Percentiles rank a stretch among this genome's conserved stretches.
Evolutionary conservation across 2,329 filamentous ascomycete genomes (phyloP).

Genomic region (Nemania sp.): DNA sequence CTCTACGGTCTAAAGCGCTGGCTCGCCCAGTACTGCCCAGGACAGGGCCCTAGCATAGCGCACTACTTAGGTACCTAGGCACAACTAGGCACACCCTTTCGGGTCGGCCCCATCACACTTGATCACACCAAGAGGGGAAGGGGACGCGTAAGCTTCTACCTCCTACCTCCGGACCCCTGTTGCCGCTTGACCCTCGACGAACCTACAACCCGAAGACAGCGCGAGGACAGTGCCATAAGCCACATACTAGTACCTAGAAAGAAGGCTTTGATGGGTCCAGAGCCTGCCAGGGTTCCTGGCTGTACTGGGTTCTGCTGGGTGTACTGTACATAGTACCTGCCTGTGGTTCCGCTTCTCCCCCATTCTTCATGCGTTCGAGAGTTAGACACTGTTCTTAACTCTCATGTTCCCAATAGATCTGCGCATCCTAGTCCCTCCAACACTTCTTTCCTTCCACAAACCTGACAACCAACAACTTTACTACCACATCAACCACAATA

Average conservation of each 20-base stretch:
- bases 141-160: constrained; percentile 54
- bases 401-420: constrained; percentile 3
- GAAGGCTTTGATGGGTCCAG: constrained; percentile 2
- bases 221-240: constrained; percentile 39
- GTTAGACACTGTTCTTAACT: constrained; percentile 9
- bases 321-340: constrained; percentile 1
- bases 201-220: constrained; percentile 28
- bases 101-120: constrained; percentile 28
- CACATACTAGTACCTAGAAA: constrained; percentile 38
- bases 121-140: constrained; percentile 42
- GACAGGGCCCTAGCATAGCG: too few species aligned
- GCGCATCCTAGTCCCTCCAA: neutral
- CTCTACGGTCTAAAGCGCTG: neutral
- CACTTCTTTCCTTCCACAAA: constrained; percentile 16
- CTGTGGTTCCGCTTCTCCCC: neutral
- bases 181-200: constrained; percentile 35
- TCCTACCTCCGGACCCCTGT: constrained; percentile 42
- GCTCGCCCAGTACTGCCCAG: neutral
- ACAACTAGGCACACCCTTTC: constrained; percentile 6
- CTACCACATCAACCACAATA: neutral
- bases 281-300: neutral
- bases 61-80: neutral
- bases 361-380: neutral
- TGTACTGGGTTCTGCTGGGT: neutral
- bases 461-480: neutral